phyloP scores from a whole-genome alignment of 805 yeast genomes.

The Suhomyces sp. region DNA sequence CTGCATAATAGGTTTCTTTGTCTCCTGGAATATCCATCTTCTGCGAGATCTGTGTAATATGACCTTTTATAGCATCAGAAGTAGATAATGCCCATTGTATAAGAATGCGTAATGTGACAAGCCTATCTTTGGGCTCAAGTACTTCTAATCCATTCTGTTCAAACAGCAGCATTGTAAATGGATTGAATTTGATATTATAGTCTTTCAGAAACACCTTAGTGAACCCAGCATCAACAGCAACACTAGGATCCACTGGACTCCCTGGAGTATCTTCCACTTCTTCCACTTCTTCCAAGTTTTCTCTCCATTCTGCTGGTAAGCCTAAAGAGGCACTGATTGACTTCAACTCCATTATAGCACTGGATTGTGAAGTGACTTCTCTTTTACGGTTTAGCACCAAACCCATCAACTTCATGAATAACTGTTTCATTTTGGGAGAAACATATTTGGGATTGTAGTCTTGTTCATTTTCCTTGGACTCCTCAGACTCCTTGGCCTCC shows the following conservation, averaged over 20 bases:
- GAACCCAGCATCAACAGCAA: constrained; percentile 16
- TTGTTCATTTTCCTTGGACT: too few species aligned
- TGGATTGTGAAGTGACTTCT: constrained; percentile 16
- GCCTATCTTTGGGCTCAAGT: constrained; percentile 31
- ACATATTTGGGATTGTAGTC: constrained; percentile 10
- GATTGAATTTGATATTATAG: constrained; percentile 18
- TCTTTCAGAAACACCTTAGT: constrained; percentile 4
- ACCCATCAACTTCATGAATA: constrained; percentile 30
- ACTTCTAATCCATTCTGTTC: constrained; percentile 33
- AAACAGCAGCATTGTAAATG: constrained; percentile 22
- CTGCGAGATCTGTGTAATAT: constrained; percentile 21
- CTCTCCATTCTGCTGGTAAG: constrained; percentile 40
- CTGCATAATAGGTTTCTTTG: constrained; percentile 34
- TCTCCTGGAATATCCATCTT: constrained; percentile 38
- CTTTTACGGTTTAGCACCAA: constrained; percentile 38
- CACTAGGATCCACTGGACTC: constrained; percentile 22
- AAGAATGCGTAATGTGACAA: constrained; percentile 35
- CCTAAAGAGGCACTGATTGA: constrained; percentile 25
- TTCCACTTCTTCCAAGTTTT: constrained; percentile 8
- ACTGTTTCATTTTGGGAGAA: constrained; percentile 29
- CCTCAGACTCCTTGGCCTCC: too few species aligned
- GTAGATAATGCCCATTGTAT: constrained; percentile 35
- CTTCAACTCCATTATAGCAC: constrained; percentile 36
- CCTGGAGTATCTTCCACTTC: constrained; percentile 5
- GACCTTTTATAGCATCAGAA: constrained; percentile 27